Evolutionary conservation across 306 rosid genomes (phyloP).

Genomic region (Fagus sylvatica): DNA sequence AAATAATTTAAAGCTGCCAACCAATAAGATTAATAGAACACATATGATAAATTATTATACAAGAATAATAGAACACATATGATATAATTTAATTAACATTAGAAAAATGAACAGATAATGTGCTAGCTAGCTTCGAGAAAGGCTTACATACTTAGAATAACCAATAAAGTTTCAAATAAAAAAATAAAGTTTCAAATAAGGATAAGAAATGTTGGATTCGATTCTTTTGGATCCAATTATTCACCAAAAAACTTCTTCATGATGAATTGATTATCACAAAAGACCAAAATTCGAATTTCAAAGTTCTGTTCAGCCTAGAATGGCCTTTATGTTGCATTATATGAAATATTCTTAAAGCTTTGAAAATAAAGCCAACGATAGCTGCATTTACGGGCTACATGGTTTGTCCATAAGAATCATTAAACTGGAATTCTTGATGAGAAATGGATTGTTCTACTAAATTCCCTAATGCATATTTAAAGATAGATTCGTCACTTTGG

Average conservation of each 20-base stretch:
- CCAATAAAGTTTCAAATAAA: not conserved
- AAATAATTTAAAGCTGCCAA: slow-evolving; percentile 4
- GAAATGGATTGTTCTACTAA: slow-evolving; percentile 45
- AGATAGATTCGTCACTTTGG: slow-evolving; percentile 42
- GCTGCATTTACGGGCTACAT: slow-evolving; percentile 65
- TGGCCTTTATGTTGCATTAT: slow-evolving; percentile 44
- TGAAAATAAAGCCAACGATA: slow-evolving; percentile 55
- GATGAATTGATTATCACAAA: slow-evolving; percentile 31
- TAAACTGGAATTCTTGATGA: slow-evolving; percentile 27
- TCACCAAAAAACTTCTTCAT: slow-evolving; percentile 22
- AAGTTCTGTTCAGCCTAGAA: slow-evolving; percentile 42
- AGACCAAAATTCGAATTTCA: slow-evolving; percentile 28
- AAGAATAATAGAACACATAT: too few relatives aligned
- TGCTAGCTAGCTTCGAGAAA: not conserved
- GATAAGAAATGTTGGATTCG: slow-evolving; percentile 34
- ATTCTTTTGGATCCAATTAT: slow-evolving; percentile 49
- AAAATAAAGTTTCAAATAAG: slow-evolving; percentile 23
- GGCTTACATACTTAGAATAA: not conserved
- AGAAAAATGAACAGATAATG: not conserved
- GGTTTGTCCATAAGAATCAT: slow-evolving; percentile 51
- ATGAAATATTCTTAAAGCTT: slow-evolving; percentile 60
- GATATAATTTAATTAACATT: too few relatives aligned
- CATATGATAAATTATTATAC: too few relatives aligned
- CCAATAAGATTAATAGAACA: too few relatives aligned
- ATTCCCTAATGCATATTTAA: slow-evolving; percentile 47